Conservation (phyloP, 306 rosid species). For the Prunus davidiana region DNA sequence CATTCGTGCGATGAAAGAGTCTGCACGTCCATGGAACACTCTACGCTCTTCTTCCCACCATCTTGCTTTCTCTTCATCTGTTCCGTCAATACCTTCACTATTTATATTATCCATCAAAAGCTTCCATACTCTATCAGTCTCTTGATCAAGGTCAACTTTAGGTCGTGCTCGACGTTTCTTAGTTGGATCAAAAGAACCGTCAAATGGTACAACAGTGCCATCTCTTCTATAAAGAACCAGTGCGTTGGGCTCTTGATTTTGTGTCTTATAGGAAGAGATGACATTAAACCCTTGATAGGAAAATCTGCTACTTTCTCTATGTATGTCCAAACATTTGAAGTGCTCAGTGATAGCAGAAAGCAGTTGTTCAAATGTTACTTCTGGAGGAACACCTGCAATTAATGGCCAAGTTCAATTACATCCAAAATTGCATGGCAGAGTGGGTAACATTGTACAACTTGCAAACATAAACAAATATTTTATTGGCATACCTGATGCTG, state of each 20-base stretch:
- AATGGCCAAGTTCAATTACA: slow-evolving; percentile 1
- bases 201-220: slow-evolving; percentile 62
- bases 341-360: slow-evolving; percentile 41
- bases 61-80: slow-evolving; percentile 73
- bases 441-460: neutral
- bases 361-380: slow-evolving; percentile 20
- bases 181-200: slow-evolving; percentile 46
- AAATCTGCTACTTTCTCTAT: slow-evolving; percentile 44
- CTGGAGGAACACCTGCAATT: slow-evolving; percentile 42
- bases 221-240: slow-evolving; percentile 40
- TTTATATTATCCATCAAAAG: slow-evolving; percentile 84
- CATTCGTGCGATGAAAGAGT: slow-evolving; percentile 94
- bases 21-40: slow-evolving; percentile 86
- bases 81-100: slow-evolving; percentile 87
- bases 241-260: slow-evolving; percentile 42
- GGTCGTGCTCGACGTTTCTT: slow-evolving; percentile 78
- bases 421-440: neutral
- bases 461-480: neutral
- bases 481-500: slow-evolving; percentile 49
- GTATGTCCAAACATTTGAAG: slow-evolving; percentile 53
- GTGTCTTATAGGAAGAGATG: slow-evolving; percentile 46
- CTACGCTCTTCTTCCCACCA: slow-evolving; percentile 99
- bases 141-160: slow-evolving; percentile 89
- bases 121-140: slow-evolving; percentile 93
- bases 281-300: slow-evolving; percentile 40